Evolutionary conservation across 108 stramenopile species (phyloP).

Genomic region (Nitzschia inconspicua): DNA sequence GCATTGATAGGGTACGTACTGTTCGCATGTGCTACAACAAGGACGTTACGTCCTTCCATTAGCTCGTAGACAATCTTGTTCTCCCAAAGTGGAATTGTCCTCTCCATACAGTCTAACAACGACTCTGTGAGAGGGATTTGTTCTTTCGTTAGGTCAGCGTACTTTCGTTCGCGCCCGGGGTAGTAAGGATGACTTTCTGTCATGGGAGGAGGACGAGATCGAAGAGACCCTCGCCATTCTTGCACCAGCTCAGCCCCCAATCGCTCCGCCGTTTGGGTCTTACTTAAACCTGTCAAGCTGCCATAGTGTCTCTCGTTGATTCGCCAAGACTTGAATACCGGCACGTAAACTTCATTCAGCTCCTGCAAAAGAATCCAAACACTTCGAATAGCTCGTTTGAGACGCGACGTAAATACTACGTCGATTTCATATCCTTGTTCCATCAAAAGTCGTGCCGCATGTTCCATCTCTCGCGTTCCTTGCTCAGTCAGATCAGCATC

Average conservation of each 20-base stretch:
- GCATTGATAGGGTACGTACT: too few species aligned
- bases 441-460: constrained; percentile 64
- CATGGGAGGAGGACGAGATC: constrained; percentile 74
- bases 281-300: constrained; percentile 84
- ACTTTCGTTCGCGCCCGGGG: constrained; percentile 86
- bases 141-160: constrained; percentile 67
- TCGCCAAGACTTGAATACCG: constrained; percentile 81
- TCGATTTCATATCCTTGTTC: constrained; percentile 88
- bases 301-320: constrained; percentile 85
- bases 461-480: constrained; percentile 61
- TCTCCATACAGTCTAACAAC: constrained; percentile 84
- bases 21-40: constrained; percentile 94
- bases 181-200: constrained; percentile 63
- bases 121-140: constrained; percentile 90
- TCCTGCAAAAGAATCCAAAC: constrained; percentile 86
- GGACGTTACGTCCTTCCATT: constrained; percentile 79
- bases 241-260: constrained; percentile 86
- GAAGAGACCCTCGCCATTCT: constrained; percentile 57
- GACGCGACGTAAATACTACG: constrained; percentile 82
- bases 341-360: constrained; percentile 85
- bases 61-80: constrained; percentile 80
- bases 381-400: constrained; percentile 91
- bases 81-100: constrained; percentile 85
- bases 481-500: constrained; percentile 72
- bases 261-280: constrained; percentile 76